Evolutionary conservation across 2,329 filamentous ascomycete species (phyloP), one percentile per base, ranked within the genome.

Genomic region (Sarocladium kiliense): DNA sequence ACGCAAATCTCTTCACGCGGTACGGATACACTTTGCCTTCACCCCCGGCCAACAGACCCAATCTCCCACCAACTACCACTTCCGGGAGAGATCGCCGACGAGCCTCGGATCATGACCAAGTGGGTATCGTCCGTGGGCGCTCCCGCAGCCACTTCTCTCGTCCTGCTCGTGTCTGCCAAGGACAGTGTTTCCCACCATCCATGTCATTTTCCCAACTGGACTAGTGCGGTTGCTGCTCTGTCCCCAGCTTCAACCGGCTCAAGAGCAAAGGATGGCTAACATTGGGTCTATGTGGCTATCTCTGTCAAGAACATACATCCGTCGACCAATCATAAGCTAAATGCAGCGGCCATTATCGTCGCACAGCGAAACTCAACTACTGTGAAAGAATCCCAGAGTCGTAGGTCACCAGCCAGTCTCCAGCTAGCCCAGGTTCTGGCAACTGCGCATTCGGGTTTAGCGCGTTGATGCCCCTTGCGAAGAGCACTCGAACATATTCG

Each of bases 41-140:
- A 9, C 19, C 41, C 21, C 41, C 41, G 18, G 18, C 10, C 7
- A 18, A 10, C 18, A 44, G 5, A 21, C 10, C 18, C 3, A 27
- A 26, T 36, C 47, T 14, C n/a, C 23, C 3, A 3, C 47, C 47
- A 34, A 32, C 27, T 36, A 18, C 30, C 47, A 51, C 47, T 34
- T 51, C 11, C 47, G 30, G 47, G 16, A 5, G 47, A 18, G 47
- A 51, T 51, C 47, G 27, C 47, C 47, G 47, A 51, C 16, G 27
- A 51, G 23, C 23, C 44, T 49, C 25, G 30, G 47, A 51, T 36
- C 47, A 11, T 51, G 30, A 21, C 47, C 47, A 36, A 36, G 26
- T 34, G 27, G 47, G n/a, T 23, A 36, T 34, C 27, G 23, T 11
- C 27, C n/a, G n/a, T 51, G 47, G 47, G 18, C 30, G 19, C 30